phyloP scores from a whole-genome alignment of 2,329 filamentous ascomycete genomes.

The Neobulgaria alba region DNA sequence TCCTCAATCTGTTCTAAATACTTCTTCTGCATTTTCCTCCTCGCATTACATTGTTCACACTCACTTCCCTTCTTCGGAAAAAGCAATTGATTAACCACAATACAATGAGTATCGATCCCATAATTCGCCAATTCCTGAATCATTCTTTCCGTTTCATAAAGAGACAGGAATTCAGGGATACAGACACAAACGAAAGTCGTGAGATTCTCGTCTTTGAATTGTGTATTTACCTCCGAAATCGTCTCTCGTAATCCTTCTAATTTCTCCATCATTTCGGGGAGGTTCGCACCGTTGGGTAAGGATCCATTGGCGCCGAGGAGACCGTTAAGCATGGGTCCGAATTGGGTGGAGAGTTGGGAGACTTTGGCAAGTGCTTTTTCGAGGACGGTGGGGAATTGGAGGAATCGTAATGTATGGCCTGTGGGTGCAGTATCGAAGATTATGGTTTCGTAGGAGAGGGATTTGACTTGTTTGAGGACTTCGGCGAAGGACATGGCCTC shows the following conservation, averaged over 20 bases:
- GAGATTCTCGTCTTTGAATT: slow-evolving; percentile 94
- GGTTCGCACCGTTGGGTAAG: slow-evolving; percentile 84
- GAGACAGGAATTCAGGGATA: slow-evolving; percentile 90
- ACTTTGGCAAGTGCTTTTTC: slow-evolving; percentile 98
- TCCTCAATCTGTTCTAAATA: slow-evolving; percentile 98
- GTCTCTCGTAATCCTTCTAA: slow-evolving; percentile 89
- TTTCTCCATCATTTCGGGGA: slow-evolving; percentile 88
- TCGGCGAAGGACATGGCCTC: slow-evolving; percentile 99
- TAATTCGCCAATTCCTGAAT: slow-evolving; percentile 94
- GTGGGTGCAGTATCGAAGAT: slow-evolving; percentile 98
- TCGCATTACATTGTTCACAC: slow-evolving; percentile 91
- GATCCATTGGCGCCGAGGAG: slow-evolving; percentile 61
- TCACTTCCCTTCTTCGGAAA: slow-evolving; percentile 79
- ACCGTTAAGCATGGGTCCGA: slow-evolving; percentile 90
- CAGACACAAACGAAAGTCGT: slow-evolving; percentile 98
- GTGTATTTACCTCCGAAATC: slow-evolving; percentile 89
- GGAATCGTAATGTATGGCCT: slow-evolving; percentile 94
- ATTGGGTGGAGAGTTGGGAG: slow-evolving; percentile 86
- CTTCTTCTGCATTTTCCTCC: slow-evolving; percentile 98
- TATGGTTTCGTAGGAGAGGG: slow-evolving; percentile 96
- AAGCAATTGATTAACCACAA: slow-evolving; percentile 95
- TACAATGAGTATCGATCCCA: slow-evolving; percentile 90
- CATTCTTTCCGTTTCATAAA: slow-evolving; percentile 99
- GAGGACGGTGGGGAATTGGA: slow-evolving; percentile 95
- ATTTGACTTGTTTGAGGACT: slow-evolving; percentile 98